These are phyloP conservation scores for Gossypium longicalyx DNA, from an alignment of 345 rosid genomes.

Conservation along the genomic window DNA sequence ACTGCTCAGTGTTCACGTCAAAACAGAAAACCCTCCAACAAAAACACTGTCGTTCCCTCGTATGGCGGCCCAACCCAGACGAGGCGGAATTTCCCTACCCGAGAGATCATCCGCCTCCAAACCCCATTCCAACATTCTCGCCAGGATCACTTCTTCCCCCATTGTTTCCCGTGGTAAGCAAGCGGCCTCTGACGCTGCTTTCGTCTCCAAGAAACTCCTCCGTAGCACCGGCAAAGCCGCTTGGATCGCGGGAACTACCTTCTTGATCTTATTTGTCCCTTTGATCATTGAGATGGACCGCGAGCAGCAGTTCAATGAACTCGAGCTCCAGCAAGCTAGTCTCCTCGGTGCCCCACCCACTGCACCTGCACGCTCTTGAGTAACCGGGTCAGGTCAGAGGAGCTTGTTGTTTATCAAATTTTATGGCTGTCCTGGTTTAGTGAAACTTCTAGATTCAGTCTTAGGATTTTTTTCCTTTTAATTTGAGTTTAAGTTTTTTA, in stretches of 20 bases:
- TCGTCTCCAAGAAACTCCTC: constrained; percentile 70
- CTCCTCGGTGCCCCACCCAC: constrained; percentile 1
- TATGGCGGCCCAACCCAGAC: constrained; percentile 31
- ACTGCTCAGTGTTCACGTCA: background rate
- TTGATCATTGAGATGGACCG: constrained; percentile 48
- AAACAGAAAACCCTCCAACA: background rate
- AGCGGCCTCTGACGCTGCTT: constrained; percentile 44
- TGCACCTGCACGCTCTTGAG: background rate
- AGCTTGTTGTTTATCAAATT: background rate
- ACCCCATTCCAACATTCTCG: constrained; percentile 35
- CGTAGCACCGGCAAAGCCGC: constrained; percentile 50
- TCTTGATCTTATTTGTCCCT: constrained; percentile 64
- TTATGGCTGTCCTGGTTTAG: background rate
- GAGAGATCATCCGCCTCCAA: constrained; percentile 27
- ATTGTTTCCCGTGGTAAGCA: constrained; percentile 26
- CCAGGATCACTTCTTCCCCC: constrained; percentile 20
- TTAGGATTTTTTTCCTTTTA: background rate
- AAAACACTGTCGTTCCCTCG: background rate
- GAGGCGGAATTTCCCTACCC: constrained; percentile 47
- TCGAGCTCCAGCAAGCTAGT: constrained; percentile 4
- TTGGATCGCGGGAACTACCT: constrained; percentile 55
- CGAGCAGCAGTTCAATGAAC: constrained; percentile 1
- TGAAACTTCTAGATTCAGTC: background rate
- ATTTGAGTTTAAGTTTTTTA: background rate
- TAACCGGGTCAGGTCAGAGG: background rate